Evolutionary conservation across 208 protist genomes (phyloP).

Genomic region (Acanthamoeba sp.): DNA sequence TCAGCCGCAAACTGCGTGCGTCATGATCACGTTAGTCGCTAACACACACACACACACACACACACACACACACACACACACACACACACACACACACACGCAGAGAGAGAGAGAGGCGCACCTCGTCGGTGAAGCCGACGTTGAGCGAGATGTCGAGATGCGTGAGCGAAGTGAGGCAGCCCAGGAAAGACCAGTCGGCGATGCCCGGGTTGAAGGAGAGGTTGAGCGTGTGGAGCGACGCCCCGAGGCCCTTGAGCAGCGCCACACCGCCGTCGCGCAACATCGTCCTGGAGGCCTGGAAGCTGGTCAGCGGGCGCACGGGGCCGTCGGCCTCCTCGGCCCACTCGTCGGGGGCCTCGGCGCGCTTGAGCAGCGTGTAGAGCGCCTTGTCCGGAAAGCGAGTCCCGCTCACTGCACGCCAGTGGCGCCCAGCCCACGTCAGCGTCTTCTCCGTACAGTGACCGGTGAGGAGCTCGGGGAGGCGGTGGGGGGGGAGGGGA

Average conservation of each 20-base stretch:
- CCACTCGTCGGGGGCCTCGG: neutral
- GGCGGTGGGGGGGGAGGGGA: neutral
- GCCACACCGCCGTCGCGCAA: neutral
- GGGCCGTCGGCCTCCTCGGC: neutral
- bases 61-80: neutral
- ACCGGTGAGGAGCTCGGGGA: too few species aligned
- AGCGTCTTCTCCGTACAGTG: too few species aligned
- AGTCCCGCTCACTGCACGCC: slow-evolving; percentile 1
- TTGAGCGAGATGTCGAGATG: slow-evolving; percentile 63
- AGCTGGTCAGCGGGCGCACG: neutral
- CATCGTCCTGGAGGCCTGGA: slow-evolving; percentile 10
- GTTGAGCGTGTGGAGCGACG: slow-evolving; percentile 44
- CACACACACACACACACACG: neutral
- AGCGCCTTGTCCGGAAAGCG: slow-evolving; percentile 29
- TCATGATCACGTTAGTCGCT: neutral
- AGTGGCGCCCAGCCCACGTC: too few species aligned
- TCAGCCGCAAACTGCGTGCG: neutral
- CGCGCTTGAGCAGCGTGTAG: slow-evolving; percentile 13
- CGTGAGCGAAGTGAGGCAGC: slow-evolving; percentile 20
- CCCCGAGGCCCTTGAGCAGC: neutral
- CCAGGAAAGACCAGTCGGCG: slow-evolving; percentile 46
- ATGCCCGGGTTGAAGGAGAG: slow-evolving; percentile 54
- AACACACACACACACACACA: neutral
- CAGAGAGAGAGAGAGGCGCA: neutral
- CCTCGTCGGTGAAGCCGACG: slow-evolving; percentile 59